phyloP scores from a whole-genome alignment of 495 filamentous ascomycete species.

The Sordaria brevicollis region DNA sequence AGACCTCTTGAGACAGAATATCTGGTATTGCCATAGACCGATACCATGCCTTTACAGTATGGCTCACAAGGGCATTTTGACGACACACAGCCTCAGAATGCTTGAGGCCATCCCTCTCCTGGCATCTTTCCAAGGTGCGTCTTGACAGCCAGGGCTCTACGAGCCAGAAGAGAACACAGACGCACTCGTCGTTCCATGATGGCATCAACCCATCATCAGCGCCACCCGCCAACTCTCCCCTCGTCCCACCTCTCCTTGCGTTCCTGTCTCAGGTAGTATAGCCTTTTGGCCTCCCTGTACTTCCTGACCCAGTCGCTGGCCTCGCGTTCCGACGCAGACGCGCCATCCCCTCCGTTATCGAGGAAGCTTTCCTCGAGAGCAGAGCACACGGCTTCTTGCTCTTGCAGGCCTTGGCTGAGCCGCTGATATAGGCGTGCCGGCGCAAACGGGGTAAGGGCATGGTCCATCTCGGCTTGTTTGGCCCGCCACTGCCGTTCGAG shows the following conservation, averaged over 20 bases:
- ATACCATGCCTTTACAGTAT: not conserved
- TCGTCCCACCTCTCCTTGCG: constrained; percentile 90
- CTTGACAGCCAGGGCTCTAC: not conserved
- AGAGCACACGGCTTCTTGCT: constrained; percentile 72
- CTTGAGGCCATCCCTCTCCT: not conserved
- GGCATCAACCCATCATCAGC: constrained; percentile 35
- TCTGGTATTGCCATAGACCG: not conserved
- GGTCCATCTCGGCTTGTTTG: constrained; percentile 82
- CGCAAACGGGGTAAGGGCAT: constrained; percentile 71
- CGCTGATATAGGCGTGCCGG: constrained; percentile 75
- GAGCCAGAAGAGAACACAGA: not conserved
- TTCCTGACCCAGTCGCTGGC: constrained; percentile 71
- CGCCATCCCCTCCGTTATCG: constrained; percentile 33
- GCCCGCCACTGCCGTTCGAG: constrained; percentile 85
- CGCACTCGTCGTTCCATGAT: not conserved
- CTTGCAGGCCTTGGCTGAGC: constrained; percentile 59
- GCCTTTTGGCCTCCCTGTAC: constrained; percentile 64
- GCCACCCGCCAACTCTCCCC: constrained; percentile 85
- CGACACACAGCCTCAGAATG: not conserved
- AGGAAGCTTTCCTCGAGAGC: constrained; percentile 88
- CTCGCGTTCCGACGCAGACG: constrained; percentile 60
- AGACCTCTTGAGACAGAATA: not conserved
- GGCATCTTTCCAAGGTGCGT: not conserved
- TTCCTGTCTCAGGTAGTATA: constrained; percentile 66
- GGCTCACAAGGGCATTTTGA: not conserved